phyloP scores from a whole-genome alignment of 148 eudicot species.

The Rhododendron ferrugineum region DNA sequence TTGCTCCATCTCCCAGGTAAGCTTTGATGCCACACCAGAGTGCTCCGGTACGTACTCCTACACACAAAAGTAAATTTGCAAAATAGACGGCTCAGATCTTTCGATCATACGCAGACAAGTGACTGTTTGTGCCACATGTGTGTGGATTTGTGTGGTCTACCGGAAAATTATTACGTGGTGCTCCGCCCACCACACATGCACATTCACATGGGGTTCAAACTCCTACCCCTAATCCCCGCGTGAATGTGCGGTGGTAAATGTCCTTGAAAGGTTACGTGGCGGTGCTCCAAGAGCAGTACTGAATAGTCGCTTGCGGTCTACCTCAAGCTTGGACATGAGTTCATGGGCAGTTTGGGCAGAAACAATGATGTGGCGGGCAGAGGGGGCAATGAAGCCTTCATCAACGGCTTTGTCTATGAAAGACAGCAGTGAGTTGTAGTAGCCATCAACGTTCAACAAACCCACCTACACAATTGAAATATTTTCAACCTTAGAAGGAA shows the following conservation, averaged over 20 bases:
- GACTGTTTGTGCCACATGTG: background rate
- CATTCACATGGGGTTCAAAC: too few relatives aligned
- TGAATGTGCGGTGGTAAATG: too few relatives aligned
- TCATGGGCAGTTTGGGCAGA: conserved; percentile 88
- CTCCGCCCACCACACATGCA: too few relatives aligned
- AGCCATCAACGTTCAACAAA: conserved; percentile 82
- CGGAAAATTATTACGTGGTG: background rate
- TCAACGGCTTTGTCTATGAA: conserved; percentile 98
- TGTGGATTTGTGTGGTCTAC: conserved; percentile 21
- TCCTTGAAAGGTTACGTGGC: background rate
- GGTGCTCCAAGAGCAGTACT: background rate
- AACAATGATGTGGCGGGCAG: conserved; percentile 82
- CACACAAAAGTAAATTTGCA: background rate
- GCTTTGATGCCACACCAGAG: conserved; percentile 36
- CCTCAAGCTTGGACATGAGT: conserved; percentile 90
- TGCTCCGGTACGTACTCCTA: conserved; percentile 71
- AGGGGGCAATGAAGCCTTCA: conserved; percentile 82
- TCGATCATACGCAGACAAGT: background rate
- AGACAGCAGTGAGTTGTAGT: conserved; percentile 73
- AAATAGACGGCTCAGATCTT: background rate
- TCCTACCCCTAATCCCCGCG: too few relatives aligned
- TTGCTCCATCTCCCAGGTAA: conserved; percentile 93
- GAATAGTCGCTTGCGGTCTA: background rate
- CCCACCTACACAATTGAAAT: conserved; percentile 55
- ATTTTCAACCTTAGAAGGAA: background rate